Evolutionary conservation across 306 rosid species (phyloP).

Genomic region (Casuarina glauca): DNA sequence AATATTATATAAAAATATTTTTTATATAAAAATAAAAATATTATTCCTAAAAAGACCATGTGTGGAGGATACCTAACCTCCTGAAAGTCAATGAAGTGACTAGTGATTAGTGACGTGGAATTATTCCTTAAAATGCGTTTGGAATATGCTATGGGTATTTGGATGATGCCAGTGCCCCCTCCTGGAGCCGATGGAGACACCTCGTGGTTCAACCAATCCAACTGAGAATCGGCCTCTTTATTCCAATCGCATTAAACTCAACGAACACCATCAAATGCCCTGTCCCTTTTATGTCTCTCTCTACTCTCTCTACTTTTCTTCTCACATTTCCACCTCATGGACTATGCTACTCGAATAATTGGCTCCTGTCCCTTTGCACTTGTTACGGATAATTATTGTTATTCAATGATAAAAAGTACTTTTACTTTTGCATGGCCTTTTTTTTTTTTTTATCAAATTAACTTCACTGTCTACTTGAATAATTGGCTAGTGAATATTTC

Average conservation of each 20-base stretch:
- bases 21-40: too few relatives aligned
- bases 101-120: not conserved
- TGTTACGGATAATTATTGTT: too few relatives aligned
- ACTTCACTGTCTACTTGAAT: too few relatives aligned
- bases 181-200: constrained; percentile 14
- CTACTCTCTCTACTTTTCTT: too few relatives aligned
- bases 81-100: too few relatives aligned
- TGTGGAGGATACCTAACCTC: too few relatives aligned
- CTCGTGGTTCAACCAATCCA: constrained; percentile 18
- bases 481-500: too few relatives aligned
- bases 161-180: constrained; percentile 4
- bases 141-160: constrained; percentile 27
- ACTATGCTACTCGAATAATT: not conserved
- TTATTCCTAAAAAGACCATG: too few relatives aligned
- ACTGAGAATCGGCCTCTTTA: constrained; percentile 25
- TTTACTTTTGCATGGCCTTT: not conserved
- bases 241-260: constrained; percentile 8
- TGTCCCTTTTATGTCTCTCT: not conserved
- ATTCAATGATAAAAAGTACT: not conserved
- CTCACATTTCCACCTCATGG: not conserved
- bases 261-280: constrained; percentile 2
- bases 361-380: too few relatives aligned
- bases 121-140: constrained; percentile 13
- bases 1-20: too few relatives aligned
- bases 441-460: not conserved